These are phyloP conservation scores for Alternaria sp. DNA, from an alignment of 2,329 filamentous ascomycete species.

Conservation along the genomic window DNA sequence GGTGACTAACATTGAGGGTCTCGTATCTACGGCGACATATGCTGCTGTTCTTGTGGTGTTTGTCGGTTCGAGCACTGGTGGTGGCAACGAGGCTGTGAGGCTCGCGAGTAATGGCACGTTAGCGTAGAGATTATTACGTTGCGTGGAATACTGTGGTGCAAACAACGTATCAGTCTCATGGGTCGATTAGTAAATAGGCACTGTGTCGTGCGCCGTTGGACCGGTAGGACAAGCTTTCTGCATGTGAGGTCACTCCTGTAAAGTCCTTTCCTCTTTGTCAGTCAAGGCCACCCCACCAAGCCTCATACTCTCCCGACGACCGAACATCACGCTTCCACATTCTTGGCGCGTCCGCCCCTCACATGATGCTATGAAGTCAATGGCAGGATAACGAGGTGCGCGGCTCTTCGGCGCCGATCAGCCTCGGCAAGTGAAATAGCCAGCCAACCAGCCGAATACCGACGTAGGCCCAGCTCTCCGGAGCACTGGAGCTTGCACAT, in stretches of 20 bases:
- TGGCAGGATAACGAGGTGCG: background rate
- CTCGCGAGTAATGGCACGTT: no score
- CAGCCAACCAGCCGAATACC: constrained; percentile 25
- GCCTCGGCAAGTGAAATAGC: constrained; percentile 30
- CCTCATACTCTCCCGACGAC: background rate
- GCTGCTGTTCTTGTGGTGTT: background rate
- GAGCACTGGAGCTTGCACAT: constrained; percentile 42
- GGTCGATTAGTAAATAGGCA: no score
- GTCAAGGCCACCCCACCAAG: no score
- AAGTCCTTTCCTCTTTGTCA: background rate
- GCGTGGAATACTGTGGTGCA: no score
- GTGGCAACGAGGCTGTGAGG: no score
- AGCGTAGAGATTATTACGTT: no score
- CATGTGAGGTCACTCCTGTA: background rate
- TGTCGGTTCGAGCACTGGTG: no score
- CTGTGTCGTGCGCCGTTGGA: background rate
- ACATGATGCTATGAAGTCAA: background rate
- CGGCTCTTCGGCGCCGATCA: constrained; percentile 23
- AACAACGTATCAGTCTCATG: no score
- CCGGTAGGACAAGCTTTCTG: background rate
- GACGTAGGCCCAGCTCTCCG: constrained; percentile 37
- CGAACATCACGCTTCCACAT: background rate
- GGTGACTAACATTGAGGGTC: background rate
- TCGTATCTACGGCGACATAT: background rate
- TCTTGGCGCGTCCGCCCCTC: background rate